Conservation (phyloP, 1,284 basidiomycete species). For the Apiotrichum montevideense region DNA sequence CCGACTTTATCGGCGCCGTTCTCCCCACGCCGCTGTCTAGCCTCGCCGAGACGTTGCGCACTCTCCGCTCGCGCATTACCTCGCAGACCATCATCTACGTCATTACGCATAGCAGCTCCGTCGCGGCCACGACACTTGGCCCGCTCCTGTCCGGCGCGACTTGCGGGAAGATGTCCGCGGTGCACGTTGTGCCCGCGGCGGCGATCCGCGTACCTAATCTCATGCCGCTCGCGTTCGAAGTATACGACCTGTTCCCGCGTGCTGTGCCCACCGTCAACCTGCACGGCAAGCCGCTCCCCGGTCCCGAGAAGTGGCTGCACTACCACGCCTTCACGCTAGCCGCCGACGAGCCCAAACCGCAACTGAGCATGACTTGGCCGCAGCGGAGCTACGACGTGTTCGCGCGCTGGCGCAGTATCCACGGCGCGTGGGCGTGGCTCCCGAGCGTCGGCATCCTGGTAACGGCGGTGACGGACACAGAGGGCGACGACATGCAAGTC, state of each 20-base stretch:
- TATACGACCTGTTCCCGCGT: constrained; percentile 29
- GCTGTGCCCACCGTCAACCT: constrained; percentile 18
- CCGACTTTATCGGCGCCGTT: neutral
- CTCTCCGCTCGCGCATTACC: neutral
- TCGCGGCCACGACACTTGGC: neutral
- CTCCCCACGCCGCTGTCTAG: neutral
- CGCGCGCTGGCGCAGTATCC: constrained; percentile 28
- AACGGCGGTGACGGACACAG: constrained; percentile 23
- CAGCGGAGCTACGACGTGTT: constrained; percentile 36
- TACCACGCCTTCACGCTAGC: constrained; percentile 35
- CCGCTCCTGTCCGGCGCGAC: neutral
- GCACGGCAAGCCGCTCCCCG: constrained; percentile 16
- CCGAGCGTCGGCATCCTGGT: constrained; percentile 14
- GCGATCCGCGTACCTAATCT: constrained; percentile 12
- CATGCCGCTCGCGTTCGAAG: constrained; percentile 23
- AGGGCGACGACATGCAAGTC: constrained; percentile 29
- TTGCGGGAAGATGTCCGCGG: neutral
- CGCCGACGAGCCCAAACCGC: constrained; percentile 16
- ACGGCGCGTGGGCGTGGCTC: constrained; percentile 24
- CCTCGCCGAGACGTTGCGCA: neutral
- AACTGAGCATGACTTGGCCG: constrained; percentile 35
- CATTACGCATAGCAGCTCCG: constrained; percentile 1
- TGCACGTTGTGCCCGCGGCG: constrained; percentile 6
- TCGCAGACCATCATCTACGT: constrained; percentile 11
- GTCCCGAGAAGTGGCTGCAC: constrained; percentile 12